These are phyloP conservation scores for Cercospora sp. DNA, from an alignment of 2,329 filamentous ascomycete species.

Conservation along the genomic window DNA sequence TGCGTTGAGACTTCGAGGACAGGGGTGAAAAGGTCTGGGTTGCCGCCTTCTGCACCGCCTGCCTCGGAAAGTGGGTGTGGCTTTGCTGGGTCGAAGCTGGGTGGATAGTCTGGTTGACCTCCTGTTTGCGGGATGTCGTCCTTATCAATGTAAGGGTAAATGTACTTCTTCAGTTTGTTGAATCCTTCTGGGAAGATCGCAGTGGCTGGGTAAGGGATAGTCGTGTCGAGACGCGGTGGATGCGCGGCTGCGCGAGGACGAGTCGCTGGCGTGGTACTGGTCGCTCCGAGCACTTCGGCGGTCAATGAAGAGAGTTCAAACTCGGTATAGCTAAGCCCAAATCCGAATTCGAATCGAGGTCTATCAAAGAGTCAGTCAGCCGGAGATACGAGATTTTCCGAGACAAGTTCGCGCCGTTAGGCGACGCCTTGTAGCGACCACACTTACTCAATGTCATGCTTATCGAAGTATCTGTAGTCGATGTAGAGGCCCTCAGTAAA, in stretches of 20 bases:
- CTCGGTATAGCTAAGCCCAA: conserved; percentile 76
- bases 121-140: conserved; percentile 49
- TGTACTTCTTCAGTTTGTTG: conserved; percentile 64
- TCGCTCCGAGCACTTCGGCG: conserved; percentile 44
- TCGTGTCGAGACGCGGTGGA: conserved; percentile 58
- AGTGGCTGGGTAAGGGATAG: conserved; percentile 56
- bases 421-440: neutral
- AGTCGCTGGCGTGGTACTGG: conserved; percentile 35
- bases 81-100: conserved; percentile 46
- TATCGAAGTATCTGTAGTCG: conserved; percentile 89
- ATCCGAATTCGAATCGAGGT: conserved; percentile 84
- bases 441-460: conserved; percentile 57
- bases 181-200: conserved; percentile 63
- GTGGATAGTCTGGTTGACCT: conserved; percentile 51
- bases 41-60: conserved; percentile 68
- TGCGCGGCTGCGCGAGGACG: conserved; percentile 43
- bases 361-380: neutral
- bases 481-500: conserved; percentile 82
- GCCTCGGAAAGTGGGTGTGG: conserved; percentile 58
- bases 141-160: conserved; percentile 68
- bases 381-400: too few relatives aligned
- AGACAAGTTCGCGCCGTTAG: too few relatives aligned
- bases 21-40: conserved; percentile 63
- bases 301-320: conserved; percentile 63
- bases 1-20: conserved; percentile 54